Evolutionary conservation across 176 grass and related monocot genomes (phyloP), one percentile per base, ranked within the genome.

Genomic region (Luzula sylvatica): DNA sequence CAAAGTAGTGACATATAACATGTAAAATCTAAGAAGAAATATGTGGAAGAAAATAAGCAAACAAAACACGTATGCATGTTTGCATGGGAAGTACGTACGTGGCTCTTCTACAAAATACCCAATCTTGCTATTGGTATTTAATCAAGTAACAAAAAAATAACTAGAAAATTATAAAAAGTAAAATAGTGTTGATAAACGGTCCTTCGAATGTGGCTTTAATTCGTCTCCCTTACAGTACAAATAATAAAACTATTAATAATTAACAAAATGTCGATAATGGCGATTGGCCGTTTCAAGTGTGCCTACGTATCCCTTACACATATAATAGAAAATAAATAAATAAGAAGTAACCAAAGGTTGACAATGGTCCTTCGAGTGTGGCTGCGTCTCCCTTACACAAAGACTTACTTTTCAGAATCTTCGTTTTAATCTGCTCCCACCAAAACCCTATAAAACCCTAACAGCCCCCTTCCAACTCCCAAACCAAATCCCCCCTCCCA

Each of bases 391-490:
- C 81, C 66, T 16, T 68, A 66, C 75, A 66, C 75, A 75, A 78
- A 45, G 59, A 75, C 42, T 85, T 63, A 27, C 70, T 61, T 61
- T 69, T 46, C 23, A n/a, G 3, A 17, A 38, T 24, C 49, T 52
- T 53, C 70, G 40, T 52, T 24, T 20, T 70, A 23, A 60, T 58
- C 70, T 62, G 15, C 59, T 77, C 43, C 46, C 35, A 68, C 73
- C 74, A 22, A 73, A 70, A 68, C 56, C 66, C 74, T 84, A 84
- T 84, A 84, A 84, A 78, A 84, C 44, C 80, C 69, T 56, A 56
- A 69, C 65, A 69, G 52, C 47, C 11, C 55, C n/a, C 48, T 19
- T 20, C n/a, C 30, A 9, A 65, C 64, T 63, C 12, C 72, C 69
- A 78, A 72, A 63, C 54, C 65, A 65, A 29, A 21, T 16, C 16